Base-by-base conservation (phyloP, 257 asterid genomes). In the Schizonepeta tenuifolia region DNA sequence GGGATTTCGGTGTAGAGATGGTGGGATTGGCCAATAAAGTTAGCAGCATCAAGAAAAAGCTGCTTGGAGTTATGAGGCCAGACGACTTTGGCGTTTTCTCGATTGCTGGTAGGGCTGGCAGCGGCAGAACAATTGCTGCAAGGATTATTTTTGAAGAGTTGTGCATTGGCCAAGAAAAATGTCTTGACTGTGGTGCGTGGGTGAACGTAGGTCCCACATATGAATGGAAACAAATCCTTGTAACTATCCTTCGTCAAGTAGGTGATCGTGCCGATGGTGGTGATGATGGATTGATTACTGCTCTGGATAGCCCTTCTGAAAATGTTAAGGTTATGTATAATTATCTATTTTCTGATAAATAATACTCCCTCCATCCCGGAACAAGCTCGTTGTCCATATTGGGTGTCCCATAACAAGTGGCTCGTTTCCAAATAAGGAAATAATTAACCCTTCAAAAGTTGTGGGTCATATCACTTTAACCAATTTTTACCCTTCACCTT, bases 151-250 rank as follows among this genome's bases (percentile, higher is more conserved):
- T 65, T 43, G 40, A 44, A 22, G 70, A 43, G 8, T 15, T 2
- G 13, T 43, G 24, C 56, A 6, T 15, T 0, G 69, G 36, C 54
- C 35, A 65, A 43, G 40, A 65, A 21, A 21, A 65, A 67, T 50
- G 5, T 17, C 35, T 69, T 2, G 80, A 69, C 2, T 33, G 28
- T 59, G 67, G 71, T 12, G 71, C 67, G 8, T 76, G 75, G 70
- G 72, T 76, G 7, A 51, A 17, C 0, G 31, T 69, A 5, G 80
- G 72, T 15, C 51, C 38, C 1, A 20, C 9, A n/a, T 60, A 26
- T 24, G 7, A 69, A 10, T 11, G 49, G 1, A 20, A 53, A n/a
- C 11, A 76, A 6, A 53, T 77, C 70, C 12, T 65, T 26, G 17
- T 18, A 7, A 15, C 51, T 62, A 38, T 62, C 6, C 68, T 62